Percentiles rank a stretch among this genome's conserved stretches.
phyloP scores from a whole-genome alignment of 1,139 yeast species.

The Saccharomyces hybrid region DNA sequence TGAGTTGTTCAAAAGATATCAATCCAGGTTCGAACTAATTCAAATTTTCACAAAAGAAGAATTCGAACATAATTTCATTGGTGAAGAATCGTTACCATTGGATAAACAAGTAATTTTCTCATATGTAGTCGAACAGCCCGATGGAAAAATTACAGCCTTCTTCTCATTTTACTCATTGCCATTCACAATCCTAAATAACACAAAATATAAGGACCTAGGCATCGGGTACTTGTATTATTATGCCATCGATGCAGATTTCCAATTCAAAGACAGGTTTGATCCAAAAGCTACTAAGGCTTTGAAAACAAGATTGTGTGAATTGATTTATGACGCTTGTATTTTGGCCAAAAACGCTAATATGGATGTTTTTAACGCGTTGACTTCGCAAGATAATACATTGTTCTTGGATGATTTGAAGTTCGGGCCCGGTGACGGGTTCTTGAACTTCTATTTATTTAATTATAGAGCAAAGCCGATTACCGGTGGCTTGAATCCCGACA shows the following conservation, averaged over 20 bases:
- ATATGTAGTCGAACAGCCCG: slow-evolving; percentile 62
- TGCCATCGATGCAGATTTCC: slow-evolving; percentile 57
- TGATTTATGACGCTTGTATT: slow-evolving; percentile 72
- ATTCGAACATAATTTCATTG: slow-evolving; percentile 73
- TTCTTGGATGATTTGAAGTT: slow-evolving; percentile 79
- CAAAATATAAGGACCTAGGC: slow-evolving; percentile 60
- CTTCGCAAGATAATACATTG: slow-evolving; percentile 80
- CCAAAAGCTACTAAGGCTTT: slow-evolving; percentile 35
- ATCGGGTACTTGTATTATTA: slow-evolving; percentile 89
- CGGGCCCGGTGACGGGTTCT: slow-evolving; percentile 89
- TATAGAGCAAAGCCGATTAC: slow-evolving; percentile 72
- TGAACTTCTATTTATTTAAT: slow-evolving; percentile 87
- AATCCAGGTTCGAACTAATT: slow-evolving; percentile 60
- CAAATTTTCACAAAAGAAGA: slow-evolving; percentile 69
- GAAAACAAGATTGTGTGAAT: slow-evolving; percentile 49
- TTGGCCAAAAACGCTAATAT: slow-evolving; percentile 55
- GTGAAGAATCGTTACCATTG: slow-evolving; percentile 30
- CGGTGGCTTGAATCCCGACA: slow-evolving; percentile 65
- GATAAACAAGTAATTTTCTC: slow-evolving; percentile 55
- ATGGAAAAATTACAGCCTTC: slow-evolving; percentile 73
- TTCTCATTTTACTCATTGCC: slow-evolving; percentile 86
- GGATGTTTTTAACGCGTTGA: slow-evolving; percentile 90
- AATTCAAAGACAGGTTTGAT: slow-evolving; percentile 32
- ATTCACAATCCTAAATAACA: slow-evolving; percentile 69
- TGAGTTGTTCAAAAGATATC: slow-evolving; percentile 52